Evolutionary conservation across 805 yeast genomes (phyloP).

Genomic region (Yarrowia sp.): DNA sequence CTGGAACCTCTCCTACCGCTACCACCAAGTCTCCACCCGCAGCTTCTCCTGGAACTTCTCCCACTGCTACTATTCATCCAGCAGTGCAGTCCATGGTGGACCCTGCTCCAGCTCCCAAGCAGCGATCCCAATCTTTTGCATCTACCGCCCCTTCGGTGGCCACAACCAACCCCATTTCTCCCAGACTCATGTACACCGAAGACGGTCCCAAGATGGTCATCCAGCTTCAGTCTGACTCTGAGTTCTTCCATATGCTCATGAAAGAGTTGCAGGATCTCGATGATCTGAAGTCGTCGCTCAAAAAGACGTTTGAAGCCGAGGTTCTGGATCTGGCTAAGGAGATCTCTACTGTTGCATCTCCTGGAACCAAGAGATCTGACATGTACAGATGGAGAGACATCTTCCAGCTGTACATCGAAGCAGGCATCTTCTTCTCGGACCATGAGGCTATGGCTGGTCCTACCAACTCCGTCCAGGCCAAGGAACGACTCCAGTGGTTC

Average conservation of each 20-base stretch:
- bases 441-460: slow-evolving; percentile 58
- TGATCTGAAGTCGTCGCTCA: slow-evolving; percentile 53
- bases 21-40: not conserved
- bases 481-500: slow-evolving; percentile 55
- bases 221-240: slow-evolving; percentile 61
- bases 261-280: slow-evolving; percentile 61
- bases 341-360: slow-evolving; percentile 54
- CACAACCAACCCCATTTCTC: slow-evolving; percentile 24
- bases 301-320: slow-evolving; percentile 53
- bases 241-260: slow-evolving; percentile 65
- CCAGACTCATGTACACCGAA: slow-evolving; percentile 36
- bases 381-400: slow-evolving; percentile 74
- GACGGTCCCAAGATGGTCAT: slow-evolving; percentile 49
- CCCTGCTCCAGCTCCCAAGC: not conserved
- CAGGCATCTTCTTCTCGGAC: slow-evolving; percentile 66
- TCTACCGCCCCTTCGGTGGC: slow-evolving; percentile 10
- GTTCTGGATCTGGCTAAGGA: slow-evolving; percentile 55
- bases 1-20: slow-evolving; percentile 22
- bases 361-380: slow-evolving; percentile 58
- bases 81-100: slow-evolving; percentile 1
- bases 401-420: slow-evolving; percentile 68
- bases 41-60: slow-evolving; percentile 17
- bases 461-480: slow-evolving; percentile 56
- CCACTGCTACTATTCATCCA: not conserved
- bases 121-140: slow-evolving; percentile 20